Base-by-base conservation (phyloP, 2,329 filamentous ascomycete species). In the Cercospora janseana region DNA sequence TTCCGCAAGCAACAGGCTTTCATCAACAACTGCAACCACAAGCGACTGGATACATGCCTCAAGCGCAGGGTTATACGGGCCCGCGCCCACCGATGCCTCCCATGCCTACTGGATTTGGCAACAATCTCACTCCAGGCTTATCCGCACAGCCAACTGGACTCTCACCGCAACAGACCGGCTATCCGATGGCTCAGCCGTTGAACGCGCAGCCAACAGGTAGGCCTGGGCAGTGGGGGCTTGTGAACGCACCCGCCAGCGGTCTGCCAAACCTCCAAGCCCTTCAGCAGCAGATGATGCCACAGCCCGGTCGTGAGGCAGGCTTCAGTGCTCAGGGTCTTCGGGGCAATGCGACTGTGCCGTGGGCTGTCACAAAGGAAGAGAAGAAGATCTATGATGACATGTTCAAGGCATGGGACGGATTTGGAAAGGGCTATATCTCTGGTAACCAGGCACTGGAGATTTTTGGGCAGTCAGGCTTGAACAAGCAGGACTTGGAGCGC, bases 311-410 rank as follows among this genome's bases (percentile, higher is more conserved):
- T 27, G 93, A 97, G 70, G 80, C 83, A 55, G 87, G 86, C 20
- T 97, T 87, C 63, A 95, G 88, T 6, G 92, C 91, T 1, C 82
- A 86, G 51, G 92, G 92, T 4, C 78, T 98, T 7, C 85, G 89
- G 56, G 93, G 93, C 45, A 97, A 95, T 71, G 93, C 93, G 1
- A 92, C 89, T 6, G 92, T 98, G 64, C 93, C 93, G 0, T 98
- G 93, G 93, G 91, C 93, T 12, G 93, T 98, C 53, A 98, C 93
- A 4, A 98, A 98, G 69, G 91, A 96, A 57, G 93, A 98, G 71
- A 98, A 98, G 77, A 92, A 87, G 54, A 86, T 94, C 56, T 98
- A 98, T 61, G 93, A 98, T 70, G 81, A 89, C 53, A 81, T 97
- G 26, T 98, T 98, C 77, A 87, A 85, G 58, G 91, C 91, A 4